Evolutionary conservation across 1,139 yeast genomes (phyloP).

Genomic region (Neolecta irregularis): DNA sequence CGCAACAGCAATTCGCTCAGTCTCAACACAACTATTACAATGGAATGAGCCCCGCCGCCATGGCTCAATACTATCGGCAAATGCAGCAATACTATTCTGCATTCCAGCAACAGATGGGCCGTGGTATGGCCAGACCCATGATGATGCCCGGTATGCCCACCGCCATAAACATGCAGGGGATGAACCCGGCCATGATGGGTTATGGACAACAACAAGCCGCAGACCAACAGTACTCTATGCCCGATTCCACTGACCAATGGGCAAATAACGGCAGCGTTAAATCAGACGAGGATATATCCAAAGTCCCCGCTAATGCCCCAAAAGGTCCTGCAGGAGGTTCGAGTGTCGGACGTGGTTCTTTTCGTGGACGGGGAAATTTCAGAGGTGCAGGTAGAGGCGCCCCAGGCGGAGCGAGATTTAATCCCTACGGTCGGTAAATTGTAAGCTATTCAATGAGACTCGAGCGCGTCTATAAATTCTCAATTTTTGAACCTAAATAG

Average conservation of each 20-base stretch:
- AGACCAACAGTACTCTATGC: constrained; percentile 10
- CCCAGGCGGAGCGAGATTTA: constrained; percentile 21
- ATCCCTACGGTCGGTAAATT: constrained; percentile 21
- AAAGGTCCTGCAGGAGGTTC: constrained; percentile 13
- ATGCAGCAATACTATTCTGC: constrained; percentile 67
- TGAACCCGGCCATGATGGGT: constrained; percentile 29
- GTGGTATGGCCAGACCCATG: constrained; percentile 23
- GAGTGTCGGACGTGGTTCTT: constrained; percentile 14
- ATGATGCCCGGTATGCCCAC: constrained; percentile 18
- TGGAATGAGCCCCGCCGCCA: constrained; percentile 66
- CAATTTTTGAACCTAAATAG: no score
- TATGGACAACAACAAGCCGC: constrained; percentile 6
- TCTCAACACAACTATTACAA: constrained; percentile 25
- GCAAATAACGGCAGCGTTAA: constrained; percentile 5
- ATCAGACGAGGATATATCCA: constrained; percentile 3
- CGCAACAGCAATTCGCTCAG: constrained; percentile 20
- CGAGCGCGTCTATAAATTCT: no score
- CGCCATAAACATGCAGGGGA: constrained; percentile 12
- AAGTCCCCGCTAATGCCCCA: constrained; percentile 6
- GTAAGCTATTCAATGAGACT: no score
- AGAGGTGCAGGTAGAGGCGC: constrained; percentile 18
- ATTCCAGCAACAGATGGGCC: constrained; percentile 33
- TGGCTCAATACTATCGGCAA: constrained; percentile 77
- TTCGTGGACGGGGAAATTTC: constrained; percentile 16
- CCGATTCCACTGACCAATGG: constrained; percentile 5